Evolutionary conservation across 805 yeast species (phyloP).

Genomic region (Cyberlindnera petersonii): DNA sequence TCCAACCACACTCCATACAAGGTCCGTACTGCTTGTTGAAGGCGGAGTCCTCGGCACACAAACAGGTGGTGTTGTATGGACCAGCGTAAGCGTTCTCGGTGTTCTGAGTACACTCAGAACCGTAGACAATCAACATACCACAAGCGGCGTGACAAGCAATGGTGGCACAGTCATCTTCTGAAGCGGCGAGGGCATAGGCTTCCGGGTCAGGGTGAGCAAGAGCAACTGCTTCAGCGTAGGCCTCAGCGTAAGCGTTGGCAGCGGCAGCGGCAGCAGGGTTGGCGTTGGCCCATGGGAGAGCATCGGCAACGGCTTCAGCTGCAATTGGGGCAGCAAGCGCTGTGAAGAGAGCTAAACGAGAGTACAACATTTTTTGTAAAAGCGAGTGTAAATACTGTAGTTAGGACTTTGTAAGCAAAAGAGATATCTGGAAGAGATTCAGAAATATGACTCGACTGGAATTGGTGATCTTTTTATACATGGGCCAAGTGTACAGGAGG

Average conservation of each 20-base stretch:
- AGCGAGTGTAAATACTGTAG: too few relatives aligned
- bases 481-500: too few relatives aligned
- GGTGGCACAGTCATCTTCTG: conserved; percentile 27
- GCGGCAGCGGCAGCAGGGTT: conserved; percentile 20
- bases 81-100: conserved; percentile 23
- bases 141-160: conserved; percentile 33
- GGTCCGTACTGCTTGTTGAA: conserved; percentile 23
- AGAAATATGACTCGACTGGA: too few relatives aligned
- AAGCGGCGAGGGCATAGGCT: conserved; percentile 22
- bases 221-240: conserved; percentile 23
- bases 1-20: conserved; percentile 39
- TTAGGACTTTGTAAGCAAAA: too few relatives aligned
- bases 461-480: too few relatives aligned
- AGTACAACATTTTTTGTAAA: conserved; percentile 4
- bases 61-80: conserved; percentile 25
- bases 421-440: too few relatives aligned
- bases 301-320: conserved; percentile 7
- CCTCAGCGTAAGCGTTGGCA: conserved; percentile 21
- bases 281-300: conserved; percentile 23
- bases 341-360: conserved; percentile 6
- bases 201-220: conserved; percentile 22
- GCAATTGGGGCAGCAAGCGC: conserved; percentile 3
- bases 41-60: conserved; percentile 22
- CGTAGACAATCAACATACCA: conserved; percentile 33
- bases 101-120: conserved; percentile 30